Evolutionary conservation across 352 stramenopile genomes (phyloP), one percentile per base, ranked within the genome.

Genomic region (Pilasporangium apinafurcum): DNA sequence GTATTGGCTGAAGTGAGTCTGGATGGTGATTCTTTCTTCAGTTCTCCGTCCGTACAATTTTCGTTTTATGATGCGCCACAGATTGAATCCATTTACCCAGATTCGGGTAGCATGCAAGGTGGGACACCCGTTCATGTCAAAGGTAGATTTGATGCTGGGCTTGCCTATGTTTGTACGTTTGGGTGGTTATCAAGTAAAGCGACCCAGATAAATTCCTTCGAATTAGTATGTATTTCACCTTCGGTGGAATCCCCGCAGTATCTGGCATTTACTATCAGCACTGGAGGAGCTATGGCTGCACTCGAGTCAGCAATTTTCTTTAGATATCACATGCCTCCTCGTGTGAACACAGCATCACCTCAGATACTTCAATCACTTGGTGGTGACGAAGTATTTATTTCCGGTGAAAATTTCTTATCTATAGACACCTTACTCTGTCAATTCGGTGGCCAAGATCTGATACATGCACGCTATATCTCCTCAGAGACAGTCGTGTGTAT

Each of bases 91-190:
- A 55, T 79, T 6, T 55, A 48, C 17, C 63, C 64, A 13, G 8
- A 27, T 12, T 48, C 42, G 17, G 63, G 63, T 1, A 62, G 51
- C 27, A 26, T 54, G 7, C 29, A 20, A 10, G 67, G 67, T 20
- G 41, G 50, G 8, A 76, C 57, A 10, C 32, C 26, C 10, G 25
- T 76, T 10, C 25, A 51, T 0, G 32, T 68, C 4, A 8, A 26
- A 5, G 67, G 63, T 10, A 17, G 18, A 5, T 51, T 64, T 18
- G 44, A 70, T 14, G 38, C 52, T 32, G 44, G 26, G 2, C 34
- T 79, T 9, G 2, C 12, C 0, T 76, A 68, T 33, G 47, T 43
- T 12, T 79, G 67, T 17, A 28, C 40, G 0, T 68, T 79, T 26
- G 39, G 51, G 20, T 18, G 8, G 0, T 20, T 32, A 7, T 9